Percentiles rank a stretch among this genome's conserved stretches.
These are phyloP conservation scores for Fusarium sp. DNA, from an alignment of 2,329 filamentous ascomycete genomes.

Conservation along the genomic window DNA sequence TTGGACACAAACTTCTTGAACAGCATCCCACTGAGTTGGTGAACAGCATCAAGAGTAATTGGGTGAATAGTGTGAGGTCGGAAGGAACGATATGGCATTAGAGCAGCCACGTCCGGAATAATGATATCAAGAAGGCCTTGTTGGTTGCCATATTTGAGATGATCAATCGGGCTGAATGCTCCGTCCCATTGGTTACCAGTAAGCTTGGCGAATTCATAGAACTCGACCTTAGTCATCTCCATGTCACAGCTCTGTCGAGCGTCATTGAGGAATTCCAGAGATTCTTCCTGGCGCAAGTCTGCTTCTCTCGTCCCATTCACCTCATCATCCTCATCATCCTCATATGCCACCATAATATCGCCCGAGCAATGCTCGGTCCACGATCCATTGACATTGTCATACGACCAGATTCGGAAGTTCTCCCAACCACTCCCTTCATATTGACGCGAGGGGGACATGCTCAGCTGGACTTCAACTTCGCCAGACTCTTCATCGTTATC, in stretches of 20 bases:
- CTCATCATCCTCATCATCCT: neutral
- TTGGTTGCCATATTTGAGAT: conserved; percentile 6
- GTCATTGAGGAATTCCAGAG: neutral
- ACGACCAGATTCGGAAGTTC: conserved; percentile 10
- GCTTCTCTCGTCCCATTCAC: neutral
- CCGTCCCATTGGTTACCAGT: conserved; percentile 17
- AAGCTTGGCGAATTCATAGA: conserved; percentile 11
- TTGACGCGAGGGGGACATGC: neutral
- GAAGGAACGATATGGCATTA: conserved; percentile 15
- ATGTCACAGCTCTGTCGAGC: neutral
- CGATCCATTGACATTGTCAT: neutral
- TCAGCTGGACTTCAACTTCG: conserved; percentile 4
- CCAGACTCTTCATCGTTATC: neutral
- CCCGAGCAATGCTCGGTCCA: conserved; percentile 8
- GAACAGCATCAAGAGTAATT: conserved; percentile 8
- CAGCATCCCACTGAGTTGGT: conserved; percentile 5
- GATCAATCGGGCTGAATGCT: conserved; percentile 4
- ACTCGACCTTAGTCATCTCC: conserved; percentile 3
- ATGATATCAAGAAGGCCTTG: conserved; percentile 8
- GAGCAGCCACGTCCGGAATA: conserved; percentile 7
- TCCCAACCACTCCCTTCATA: conserved; percentile 15
- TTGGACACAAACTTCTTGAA: conserved; percentile 21
- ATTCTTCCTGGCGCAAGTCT: neutral
- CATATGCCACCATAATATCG: neutral
- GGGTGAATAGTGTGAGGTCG: conserved; percentile 11